Conservation (phyloP, 1,284 basidiomycete genomes). For the Cutaneotrichosporon sp. region DNA sequence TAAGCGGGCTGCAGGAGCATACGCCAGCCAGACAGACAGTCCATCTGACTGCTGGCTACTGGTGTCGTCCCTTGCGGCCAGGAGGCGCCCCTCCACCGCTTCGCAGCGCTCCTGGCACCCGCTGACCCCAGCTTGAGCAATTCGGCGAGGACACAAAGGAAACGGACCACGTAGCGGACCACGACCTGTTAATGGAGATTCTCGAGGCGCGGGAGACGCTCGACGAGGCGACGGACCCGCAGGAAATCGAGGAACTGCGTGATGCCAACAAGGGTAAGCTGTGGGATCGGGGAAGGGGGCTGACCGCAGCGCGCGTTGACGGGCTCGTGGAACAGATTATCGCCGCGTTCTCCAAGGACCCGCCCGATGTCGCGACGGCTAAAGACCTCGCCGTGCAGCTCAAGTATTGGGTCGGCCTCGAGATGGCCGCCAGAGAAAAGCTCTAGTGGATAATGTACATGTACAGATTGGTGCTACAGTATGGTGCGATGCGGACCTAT, state of each 20-base stretch:
- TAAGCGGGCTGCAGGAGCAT: too few relatives aligned
- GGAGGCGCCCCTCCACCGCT: not conserved
- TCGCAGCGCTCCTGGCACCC: not conserved
- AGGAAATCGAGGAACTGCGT: slow-evolving; percentile 56
- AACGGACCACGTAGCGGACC: slow-evolving; percentile 68
- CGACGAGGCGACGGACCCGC: slow-evolving; percentile 57
- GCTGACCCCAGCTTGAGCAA: slow-evolving; percentile 51
- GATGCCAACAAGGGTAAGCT: slow-evolving; percentile 59
- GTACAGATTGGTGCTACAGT: not conserved
- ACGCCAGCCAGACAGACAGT: too few relatives aligned
- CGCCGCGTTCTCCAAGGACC: slow-evolving; percentile 52
- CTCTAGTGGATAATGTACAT: not conserved
- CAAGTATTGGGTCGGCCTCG: slow-evolving; percentile 70
- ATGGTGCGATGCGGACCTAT: not conserved
- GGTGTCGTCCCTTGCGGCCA: not conserved
- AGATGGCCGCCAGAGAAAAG: slow-evolving; percentile 58
- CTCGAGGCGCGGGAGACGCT: slow-evolving; percentile 77
- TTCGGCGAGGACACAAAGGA: slow-evolving; percentile 63
- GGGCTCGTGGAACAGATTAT: slow-evolving; percentile 46
- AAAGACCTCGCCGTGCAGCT: slow-evolving; percentile 63
- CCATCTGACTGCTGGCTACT: too few relatives aligned
- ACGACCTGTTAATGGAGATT: slow-evolving; percentile 67
- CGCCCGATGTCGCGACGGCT: slow-evolving; percentile 56
- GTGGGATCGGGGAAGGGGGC: not conserved
- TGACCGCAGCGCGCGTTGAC: slow-evolving; percentile 54